A percentile compares a stretch with the other conserved stretches of the same genome.
These are phyloP conservation scores for Pascua sp. DNA, from an alignment of 1,284 basidiomycete genomes.

Conservation along the genomic window DNA sequence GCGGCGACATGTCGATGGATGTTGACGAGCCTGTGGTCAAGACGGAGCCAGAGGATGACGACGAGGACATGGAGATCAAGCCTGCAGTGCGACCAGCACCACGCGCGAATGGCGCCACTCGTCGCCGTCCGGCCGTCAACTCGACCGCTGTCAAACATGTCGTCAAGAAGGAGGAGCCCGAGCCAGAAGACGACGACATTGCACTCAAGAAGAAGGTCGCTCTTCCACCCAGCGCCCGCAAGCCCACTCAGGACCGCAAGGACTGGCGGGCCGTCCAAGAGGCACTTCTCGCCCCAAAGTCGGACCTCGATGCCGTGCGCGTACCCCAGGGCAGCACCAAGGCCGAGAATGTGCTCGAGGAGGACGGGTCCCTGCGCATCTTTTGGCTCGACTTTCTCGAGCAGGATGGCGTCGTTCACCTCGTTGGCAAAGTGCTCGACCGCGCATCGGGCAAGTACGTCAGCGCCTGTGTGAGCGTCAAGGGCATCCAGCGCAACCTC, in stretches of 20 bases:
- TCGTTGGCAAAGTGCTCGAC: slow-evolving; percentile 84
- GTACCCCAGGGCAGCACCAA: slow-evolving; percentile 49
- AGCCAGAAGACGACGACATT: slow-evolving; percentile 26
- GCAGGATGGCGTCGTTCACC: slow-evolving; percentile 66
- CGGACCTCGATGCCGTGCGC: slow-evolving; percentile 42
- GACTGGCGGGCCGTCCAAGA: slow-evolving; percentile 76
- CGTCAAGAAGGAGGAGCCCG: slow-evolving; percentile 51
- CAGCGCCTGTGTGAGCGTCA: slow-evolving; percentile 84
- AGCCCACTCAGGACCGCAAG: slow-evolving; percentile 50
- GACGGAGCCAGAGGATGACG: slow-evolving; percentile 50
- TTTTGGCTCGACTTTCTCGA: slow-evolving; percentile 94
- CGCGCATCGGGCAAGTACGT: slow-evolving; percentile 65
- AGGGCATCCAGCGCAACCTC: slow-evolving; percentile 85
- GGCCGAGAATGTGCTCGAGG: slow-evolving; percentile 55
- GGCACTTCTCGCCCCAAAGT: slow-evolving; percentile 45
- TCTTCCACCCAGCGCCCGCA: slow-evolving; percentile 28
- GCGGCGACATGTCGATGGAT: slow-evolving; percentile 19
- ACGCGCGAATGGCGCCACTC: slow-evolving; percentile 1
- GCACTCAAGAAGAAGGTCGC: slow-evolving; percentile 25
- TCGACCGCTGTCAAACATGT: slow-evolving; percentile 42
- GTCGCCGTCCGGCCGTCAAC: slow-evolving; percentile 49
- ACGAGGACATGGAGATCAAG: slow-evolving; percentile 31
- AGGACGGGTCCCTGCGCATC: slow-evolving; percentile 74
- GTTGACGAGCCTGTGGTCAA: slow-evolving; percentile 38
- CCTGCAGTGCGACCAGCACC: slow-evolving; percentile 2